Conservation (phyloP, 139 green algal species). For the Picochlorum sp. region DNA sequence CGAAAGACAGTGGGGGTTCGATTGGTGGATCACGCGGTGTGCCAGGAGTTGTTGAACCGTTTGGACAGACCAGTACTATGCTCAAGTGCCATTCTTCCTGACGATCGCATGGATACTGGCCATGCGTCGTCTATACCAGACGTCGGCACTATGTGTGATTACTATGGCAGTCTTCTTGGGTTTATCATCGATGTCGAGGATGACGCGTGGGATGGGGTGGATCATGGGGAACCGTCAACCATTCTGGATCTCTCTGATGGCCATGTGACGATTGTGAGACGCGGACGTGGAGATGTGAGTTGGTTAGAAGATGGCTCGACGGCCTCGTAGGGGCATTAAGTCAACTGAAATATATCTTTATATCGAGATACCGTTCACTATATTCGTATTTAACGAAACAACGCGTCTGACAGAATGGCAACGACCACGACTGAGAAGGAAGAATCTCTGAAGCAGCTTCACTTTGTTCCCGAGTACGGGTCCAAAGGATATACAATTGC, state of each 20-base stretch:
- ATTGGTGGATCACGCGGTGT: conserved; percentile 49
- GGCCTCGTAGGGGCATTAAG: too few relatives aligned
- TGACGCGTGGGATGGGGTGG: not conserved
- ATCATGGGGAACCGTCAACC: conserved; percentile 37
- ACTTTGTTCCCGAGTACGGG: conserved; percentile 17
- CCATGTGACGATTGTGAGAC: conserved; percentile 46
- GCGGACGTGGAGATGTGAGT: conserved; percentile 57
- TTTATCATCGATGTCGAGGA: not conserved
- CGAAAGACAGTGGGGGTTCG: conserved; percentile 66
- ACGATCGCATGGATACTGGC: conserved; percentile 16
- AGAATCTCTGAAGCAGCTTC: conserved; percentile 14
- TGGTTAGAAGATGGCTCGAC: not conserved
- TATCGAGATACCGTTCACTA: too few relatives aligned
- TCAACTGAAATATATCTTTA: too few relatives aligned
- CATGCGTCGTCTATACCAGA: not conserved
- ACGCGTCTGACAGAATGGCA: conserved; percentile 1
- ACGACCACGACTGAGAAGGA: not conserved
- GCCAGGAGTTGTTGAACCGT: conserved; percentile 46
- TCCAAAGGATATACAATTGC: conserved; percentile 12
- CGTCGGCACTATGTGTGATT: not conserved
- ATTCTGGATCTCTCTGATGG: conserved; percentile 62
- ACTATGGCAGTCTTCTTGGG: not conserved
- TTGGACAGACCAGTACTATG: conserved; percentile 64
- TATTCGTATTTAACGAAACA: not conserved
- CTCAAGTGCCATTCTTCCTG: conserved; percentile 32